phyloP scores from a whole-genome alignment of 1,284 basidiomycete genomes.

The Cutaneotrichosporon sp. region DNA sequence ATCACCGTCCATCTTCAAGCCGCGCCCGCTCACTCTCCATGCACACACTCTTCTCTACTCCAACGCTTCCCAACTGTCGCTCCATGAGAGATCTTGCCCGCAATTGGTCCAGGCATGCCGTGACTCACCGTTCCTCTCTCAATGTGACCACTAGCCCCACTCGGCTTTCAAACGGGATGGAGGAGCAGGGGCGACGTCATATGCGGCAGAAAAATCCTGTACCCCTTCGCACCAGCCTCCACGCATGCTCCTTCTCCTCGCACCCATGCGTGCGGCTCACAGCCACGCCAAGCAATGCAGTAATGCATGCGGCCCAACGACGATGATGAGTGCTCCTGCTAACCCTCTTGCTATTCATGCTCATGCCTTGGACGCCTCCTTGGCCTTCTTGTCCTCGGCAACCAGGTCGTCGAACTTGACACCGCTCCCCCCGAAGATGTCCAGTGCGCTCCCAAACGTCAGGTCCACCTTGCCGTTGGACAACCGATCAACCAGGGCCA shows the following conservation, averaged over 20 bases:
- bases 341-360: not conserved
- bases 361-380: conserved; percentile 16
- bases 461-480: conserved; percentile 87
- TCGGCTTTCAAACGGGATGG: not conserved
- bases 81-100: not conserved
- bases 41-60: too few relatives aligned
- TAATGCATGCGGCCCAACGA: not conserved
- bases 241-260: not conserved
- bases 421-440: conserved; percentile 77
- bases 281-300: not conserved
- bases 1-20: too few relatives aligned
- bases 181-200: not conserved
- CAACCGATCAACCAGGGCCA: conserved; percentile 77
- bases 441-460: conserved; percentile 87
- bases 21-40: too few relatives aligned
- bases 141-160: not conserved
- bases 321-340: not conserved
- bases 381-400: conserved; percentile 41
- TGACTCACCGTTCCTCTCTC: not conserved
- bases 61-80: not conserved
- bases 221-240: not conserved
- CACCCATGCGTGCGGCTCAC: not conserved
- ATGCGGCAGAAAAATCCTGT: not conserved
- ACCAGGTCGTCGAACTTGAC: conserved; percentile 74
- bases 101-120: not conserved